Evolutionary conservation across 129 eudicot species (phyloP).

Genomic region (Silybum marianum): DNA sequence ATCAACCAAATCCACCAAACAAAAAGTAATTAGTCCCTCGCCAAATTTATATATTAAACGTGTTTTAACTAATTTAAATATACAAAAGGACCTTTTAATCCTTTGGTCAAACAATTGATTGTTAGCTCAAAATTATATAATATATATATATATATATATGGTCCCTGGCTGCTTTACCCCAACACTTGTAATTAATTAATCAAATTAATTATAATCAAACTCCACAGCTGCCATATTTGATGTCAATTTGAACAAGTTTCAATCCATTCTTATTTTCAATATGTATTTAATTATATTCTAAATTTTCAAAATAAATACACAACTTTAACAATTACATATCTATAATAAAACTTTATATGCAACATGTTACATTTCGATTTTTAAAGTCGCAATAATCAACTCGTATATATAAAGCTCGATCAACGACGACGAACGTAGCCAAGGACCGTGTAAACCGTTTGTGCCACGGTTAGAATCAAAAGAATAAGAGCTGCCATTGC

Average conservation of each 20-base stretch:
- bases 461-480: constrained; percentile 59
- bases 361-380: background rate
- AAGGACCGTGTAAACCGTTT: constrained; percentile 60
- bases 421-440: constrained; percentile 37
- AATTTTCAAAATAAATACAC: background rate
- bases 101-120: background rate
- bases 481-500: constrained; percentile 72
- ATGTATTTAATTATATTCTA: too few species aligned
- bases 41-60: background rate
- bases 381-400: background rate
- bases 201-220: background rate
- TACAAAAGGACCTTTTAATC: background rate
- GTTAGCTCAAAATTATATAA: background rate
- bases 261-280: too few species aligned
- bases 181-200: background rate
- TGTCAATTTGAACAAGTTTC: background rate
- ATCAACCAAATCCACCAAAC: background rate
- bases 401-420: background rate
- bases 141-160: background rate
- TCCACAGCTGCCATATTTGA: constrained; percentile 16
- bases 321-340: too few species aligned
- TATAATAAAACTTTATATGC: too few species aligned
- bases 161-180: too few species aligned
- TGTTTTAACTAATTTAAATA: background rate
- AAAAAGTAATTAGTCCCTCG: background rate